Conservation (phyloP, 441 rosid genomes). For the Sinapis alba region DNA sequence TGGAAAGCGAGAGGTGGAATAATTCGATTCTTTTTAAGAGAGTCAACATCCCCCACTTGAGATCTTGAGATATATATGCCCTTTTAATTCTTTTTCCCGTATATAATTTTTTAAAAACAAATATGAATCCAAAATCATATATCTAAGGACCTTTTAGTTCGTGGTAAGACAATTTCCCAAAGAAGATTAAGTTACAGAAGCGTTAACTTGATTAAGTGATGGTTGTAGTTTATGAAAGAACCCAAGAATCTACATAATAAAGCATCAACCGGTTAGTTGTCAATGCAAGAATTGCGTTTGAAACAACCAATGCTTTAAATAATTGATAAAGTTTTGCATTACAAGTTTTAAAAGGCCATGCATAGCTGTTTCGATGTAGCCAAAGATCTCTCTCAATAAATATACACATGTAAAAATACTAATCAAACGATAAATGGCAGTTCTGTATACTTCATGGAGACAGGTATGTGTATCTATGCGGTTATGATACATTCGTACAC, state of each 20-base stretch:
- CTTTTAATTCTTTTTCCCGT: not conserved
- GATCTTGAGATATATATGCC: conserved; percentile 19
- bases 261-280: not conserved
- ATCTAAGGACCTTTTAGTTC: not conserved
- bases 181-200: not conserved
- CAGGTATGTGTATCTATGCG: conserved; percentile 26
- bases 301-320: not conserved
- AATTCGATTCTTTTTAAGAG: conserved; percentile 15
- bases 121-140: not conserved
- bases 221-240: not conserved
- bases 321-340: not conserved
- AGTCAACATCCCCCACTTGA: conserved; percentile 32
- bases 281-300: not conserved
- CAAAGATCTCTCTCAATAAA: not conserved
- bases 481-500: conserved; percentile 36
- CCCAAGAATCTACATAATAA: not conserved
- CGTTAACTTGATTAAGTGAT: not conserved
- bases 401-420: not conserved
- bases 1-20: conserved; percentile 23
- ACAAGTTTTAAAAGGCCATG: conserved; percentile 15
- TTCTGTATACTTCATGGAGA: conserved; percentile 17
- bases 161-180: not conserved
- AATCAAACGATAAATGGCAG: conserved; percentile 22
- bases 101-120: not conserved
- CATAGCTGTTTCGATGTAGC: conserved; percentile 30